Conservation (phyloP, 148 eudicot genomes). For the Selenicereus undatus region DNA sequence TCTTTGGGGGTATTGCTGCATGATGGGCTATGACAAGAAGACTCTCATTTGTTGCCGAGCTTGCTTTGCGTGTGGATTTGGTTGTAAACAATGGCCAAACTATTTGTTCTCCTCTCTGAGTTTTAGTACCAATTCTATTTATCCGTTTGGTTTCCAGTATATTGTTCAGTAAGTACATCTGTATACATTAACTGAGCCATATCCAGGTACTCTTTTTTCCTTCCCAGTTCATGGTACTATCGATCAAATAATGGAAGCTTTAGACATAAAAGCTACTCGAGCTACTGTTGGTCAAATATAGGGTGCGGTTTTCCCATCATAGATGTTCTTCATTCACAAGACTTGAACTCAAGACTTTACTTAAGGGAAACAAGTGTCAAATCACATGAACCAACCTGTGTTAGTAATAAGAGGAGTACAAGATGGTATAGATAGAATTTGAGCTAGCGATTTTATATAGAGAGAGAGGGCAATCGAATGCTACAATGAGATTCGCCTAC, state of each 20-base stretch:
- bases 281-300: too few relatives aligned
- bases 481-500: too few relatives aligned
- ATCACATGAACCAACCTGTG: too few relatives aligned
- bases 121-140: slow-evolving; percentile 20
- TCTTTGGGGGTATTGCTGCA: slow-evolving; percentile 52
- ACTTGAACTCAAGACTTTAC: too few relatives aligned
- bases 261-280: slow-evolving; percentile 19
- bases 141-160: slow-evolving; percentile 21
- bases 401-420: too few relatives aligned
- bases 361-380: too few relatives aligned
- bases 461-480: too few relatives aligned
- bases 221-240: slow-evolving; percentile 13
- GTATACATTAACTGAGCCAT: slow-evolving; percentile 1
- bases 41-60: slow-evolving; percentile 1
- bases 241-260: slow-evolving; percentile 26
- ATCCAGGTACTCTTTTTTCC: slow-evolving; percentile 14
- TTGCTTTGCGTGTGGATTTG: slow-evolving; percentile 8
- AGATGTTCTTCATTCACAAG: too few relatives aligned
- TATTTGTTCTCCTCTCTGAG: slow-evolving; percentile 20
- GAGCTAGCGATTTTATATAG: too few relatives aligned
- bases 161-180: slow-evolving; percentile 15
- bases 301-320: too few relatives aligned
- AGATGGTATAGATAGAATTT: too few relatives aligned
- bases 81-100: slow-evolving; percentile 9
- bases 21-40: slow-evolving; percentile 31